Evolutionary conservation across 768 basidiomycete genomes (phyloP).

Genomic region (Lactarius tabidus): DNA sequence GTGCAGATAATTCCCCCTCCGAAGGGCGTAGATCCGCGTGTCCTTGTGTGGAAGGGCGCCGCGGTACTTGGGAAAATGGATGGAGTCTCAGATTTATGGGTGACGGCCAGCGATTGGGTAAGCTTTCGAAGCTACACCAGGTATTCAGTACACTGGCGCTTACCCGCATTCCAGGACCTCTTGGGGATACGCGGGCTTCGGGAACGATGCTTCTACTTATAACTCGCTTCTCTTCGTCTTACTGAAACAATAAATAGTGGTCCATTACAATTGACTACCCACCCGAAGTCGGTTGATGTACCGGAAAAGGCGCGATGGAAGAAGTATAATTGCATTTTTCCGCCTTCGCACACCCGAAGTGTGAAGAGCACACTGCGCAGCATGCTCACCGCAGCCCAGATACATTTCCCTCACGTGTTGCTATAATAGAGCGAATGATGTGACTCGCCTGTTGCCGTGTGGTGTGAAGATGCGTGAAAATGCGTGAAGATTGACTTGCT

Average conservation of each 20-base stretch:
- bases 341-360: background rate
- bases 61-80: constrained; percentile 92
- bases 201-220: constrained; percentile 79
- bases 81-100: constrained; percentile 83
- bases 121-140: constrained; percentile 26
- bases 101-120: constrained; percentile 86
- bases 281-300: background rate
- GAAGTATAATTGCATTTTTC: background rate
- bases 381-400: background rate
- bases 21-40: constrained; percentile 83
- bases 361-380: background rate
- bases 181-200: constrained; percentile 78
- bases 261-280: background rate
- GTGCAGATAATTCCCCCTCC: constrained; percentile 93
- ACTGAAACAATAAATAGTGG: background rate
- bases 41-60: constrained; percentile 94
- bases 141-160: constrained; percentile 6
- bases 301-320: background rate
- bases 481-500: background rate
- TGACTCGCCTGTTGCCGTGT: background rate
- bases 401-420: background rate
- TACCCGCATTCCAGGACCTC: constrained; percentile 47
- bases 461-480: background rate
- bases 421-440: background rate
- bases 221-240: constrained; percentile 23